A percentile compares a stretch with the other conserved stretches of the same genome.
Conservation (phyloP, 2,329 filamentous ascomycete species). For the Diaporthe batatas region DNA sequence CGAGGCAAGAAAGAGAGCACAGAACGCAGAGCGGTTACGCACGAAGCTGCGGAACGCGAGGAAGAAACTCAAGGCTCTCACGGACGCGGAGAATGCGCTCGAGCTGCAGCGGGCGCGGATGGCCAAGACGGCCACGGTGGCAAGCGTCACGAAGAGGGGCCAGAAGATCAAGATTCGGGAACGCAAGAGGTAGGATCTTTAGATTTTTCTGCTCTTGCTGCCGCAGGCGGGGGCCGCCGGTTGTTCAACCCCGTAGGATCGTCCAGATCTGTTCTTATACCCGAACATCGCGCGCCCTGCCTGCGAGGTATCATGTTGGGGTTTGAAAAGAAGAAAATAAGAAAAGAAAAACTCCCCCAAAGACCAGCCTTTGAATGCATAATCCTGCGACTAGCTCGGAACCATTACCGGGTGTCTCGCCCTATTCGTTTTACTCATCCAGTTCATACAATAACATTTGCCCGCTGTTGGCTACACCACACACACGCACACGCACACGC, state of each 20-base stretch:
- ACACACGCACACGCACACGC: neutral
- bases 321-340: slow-evolving; percentile 20
- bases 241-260: slow-evolving; percentile 25
- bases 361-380: slow-evolving; percentile 32
- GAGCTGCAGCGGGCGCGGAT: slow-evolving; percentile 73
- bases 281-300: slow-evolving; percentile 28
- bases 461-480: slow-evolving; percentile 7
- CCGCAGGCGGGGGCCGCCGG: neutral
- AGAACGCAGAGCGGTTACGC: slow-evolving; percentile 61
- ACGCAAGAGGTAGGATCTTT: slow-evolving; percentile 67
- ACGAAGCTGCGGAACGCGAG: slow-evolving; percentile 63
- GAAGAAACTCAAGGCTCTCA: slow-evolving; percentile 67
- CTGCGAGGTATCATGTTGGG: slow-evolving; percentile 41
- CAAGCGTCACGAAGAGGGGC: slow-evolving; percentile 70
- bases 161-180: slow-evolving; percentile 74
- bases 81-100: slow-evolving; percentile 68
- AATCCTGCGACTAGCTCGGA: slow-evolving; percentile 20
- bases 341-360: slow-evolving; percentile 27
- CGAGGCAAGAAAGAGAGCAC: slow-evolving; percentile 52
- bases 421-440: slow-evolving; percentile 36
- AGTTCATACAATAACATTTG: slow-evolving; percentile 33
- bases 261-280: slow-evolving; percentile 18
- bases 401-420: slow-evolving; percentile 36
- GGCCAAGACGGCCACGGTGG: slow-evolving; percentile 74
- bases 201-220: slow-evolving; percentile 13